phyloP scores from a whole-genome alignment of 805 yeast genomes.

The Monosporozyma yasuniensis region DNA sequence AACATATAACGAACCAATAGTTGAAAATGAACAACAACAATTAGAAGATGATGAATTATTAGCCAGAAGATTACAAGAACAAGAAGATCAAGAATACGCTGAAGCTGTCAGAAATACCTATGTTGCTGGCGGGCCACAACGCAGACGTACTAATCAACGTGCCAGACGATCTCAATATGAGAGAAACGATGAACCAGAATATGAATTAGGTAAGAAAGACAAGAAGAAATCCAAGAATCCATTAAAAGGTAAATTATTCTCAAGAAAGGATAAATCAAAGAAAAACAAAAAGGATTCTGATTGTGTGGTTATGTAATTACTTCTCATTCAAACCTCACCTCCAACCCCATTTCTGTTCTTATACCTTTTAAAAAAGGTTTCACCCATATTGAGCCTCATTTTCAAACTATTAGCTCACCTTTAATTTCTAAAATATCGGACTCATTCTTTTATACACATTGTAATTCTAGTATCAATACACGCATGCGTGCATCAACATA shows the following conservation, averaged over 20 bases:
- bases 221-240: conserved; percentile 3
- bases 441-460: neutral
- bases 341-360: neutral
- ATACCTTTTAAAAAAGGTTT: too few relatives aligned
- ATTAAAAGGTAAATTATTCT: conserved; percentile 2
- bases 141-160: conserved; percentile 1
- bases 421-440: neutral
- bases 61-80: conserved; percentile 41
- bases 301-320: conserved; percentile 4
- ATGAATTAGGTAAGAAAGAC: neutral
- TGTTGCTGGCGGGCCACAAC: conserved; percentile 4
- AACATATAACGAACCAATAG: neutral
- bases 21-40: conserved; percentile 4
- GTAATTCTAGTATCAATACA: neutral
- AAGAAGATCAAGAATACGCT: conserved; percentile 49
- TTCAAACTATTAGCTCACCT: neutral
- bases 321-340: too few relatives aligned
- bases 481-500: neutral
- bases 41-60: conserved; percentile 36
- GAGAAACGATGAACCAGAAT: conserved; percentile 1
- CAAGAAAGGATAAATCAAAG: neutral
- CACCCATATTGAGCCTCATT: neutral
- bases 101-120: conserved; percentile 34
- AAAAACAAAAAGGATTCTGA: neutral
- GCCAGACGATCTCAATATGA: neutral